phyloP scores from a whole-genome alignment of 2,329 filamentous ascomycete species.

The Ophiostoma angusticollis region DNA sequence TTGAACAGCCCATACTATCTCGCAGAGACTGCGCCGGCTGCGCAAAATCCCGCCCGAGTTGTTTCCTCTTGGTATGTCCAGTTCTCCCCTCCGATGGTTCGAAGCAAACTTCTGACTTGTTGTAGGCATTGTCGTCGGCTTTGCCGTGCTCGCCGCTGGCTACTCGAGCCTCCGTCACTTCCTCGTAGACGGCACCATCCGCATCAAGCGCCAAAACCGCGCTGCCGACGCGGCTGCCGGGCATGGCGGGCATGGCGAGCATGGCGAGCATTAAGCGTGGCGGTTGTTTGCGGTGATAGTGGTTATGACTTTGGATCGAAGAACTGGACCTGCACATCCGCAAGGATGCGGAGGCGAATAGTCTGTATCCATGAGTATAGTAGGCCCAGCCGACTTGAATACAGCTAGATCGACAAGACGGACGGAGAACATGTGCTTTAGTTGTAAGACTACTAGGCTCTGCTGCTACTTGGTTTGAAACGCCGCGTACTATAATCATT shows the following conservation, averaged over 20 bases:
- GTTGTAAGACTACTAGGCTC: no score
- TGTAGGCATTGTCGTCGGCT: conserved; percentile 79
- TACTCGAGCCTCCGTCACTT: conserved; percentile 81
- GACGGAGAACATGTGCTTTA: neutral
- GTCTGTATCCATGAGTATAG: conserved; percentile 1
- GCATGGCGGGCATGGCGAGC: conserved; percentile 24
- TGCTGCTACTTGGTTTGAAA: no score
- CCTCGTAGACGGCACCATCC: conserved; percentile 79
- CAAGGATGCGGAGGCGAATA: neutral
- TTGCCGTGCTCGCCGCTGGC: conserved; percentile 65
- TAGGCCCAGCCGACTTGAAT: neutral
- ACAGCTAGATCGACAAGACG: neutral
- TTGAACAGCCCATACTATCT: conserved; percentile 77
- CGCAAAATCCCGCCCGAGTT: conserved; percentile 88
- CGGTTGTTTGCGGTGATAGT: neutral
- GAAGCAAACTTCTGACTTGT: no score
- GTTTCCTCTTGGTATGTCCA: conserved; percentile 72
- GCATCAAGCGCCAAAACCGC: conserved; percentile 61
- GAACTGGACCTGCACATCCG: no score
- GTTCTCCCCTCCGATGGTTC: neutral
- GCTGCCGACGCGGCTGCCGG: conserved; percentile 27
- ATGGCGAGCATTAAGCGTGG: conserved; percentile 2
- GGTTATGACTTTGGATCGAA: no score
- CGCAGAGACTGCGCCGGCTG: conserved; percentile 81
- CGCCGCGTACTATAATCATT: no score